Conservation (phyloP, 805 yeast species). For the Candida fluviatilis region DNA sequence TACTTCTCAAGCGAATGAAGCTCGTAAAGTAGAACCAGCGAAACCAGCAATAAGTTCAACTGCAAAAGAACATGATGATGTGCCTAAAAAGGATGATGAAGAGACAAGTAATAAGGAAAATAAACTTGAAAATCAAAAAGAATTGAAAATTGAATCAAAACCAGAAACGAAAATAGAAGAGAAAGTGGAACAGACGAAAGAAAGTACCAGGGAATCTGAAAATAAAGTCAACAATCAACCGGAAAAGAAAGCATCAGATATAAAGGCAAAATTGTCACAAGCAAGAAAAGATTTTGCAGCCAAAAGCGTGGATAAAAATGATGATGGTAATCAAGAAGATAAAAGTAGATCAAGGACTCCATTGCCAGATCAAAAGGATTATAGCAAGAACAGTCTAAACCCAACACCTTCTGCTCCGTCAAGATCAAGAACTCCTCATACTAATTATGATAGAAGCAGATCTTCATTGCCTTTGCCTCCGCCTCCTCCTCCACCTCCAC, state of each 20-base stretch:
- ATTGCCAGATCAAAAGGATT: conserved; percentile 10
- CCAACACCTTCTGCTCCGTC: neutral
- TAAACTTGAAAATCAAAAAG: neutral
- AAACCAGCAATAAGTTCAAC: neutral
- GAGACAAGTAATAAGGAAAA: neutral
- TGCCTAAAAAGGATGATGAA: neutral
- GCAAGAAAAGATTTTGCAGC: conserved; percentile 20
- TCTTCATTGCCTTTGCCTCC: conserved; percentile 5
- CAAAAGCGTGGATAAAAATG: conserved; percentile 1
- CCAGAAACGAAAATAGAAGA: conserved; percentile 1
- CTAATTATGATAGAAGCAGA: conserved; percentile 4
- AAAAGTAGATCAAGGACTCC: conserved; percentile 7
- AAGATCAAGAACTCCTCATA: conserved; percentile 1
- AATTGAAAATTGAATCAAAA: neutral
- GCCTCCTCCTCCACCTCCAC: conserved; percentile 12
- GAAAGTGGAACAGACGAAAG: conserved; percentile 6
- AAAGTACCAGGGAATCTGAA: conserved; percentile 2
- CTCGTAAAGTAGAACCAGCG: too few relatives aligned
- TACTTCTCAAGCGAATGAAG: neutral
- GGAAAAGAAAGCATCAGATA: conserved; percentile 6
- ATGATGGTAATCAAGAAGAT: neutral
- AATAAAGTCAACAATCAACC: conserved; percentile 2
- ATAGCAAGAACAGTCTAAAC: neutral
- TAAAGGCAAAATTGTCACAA: conserved; percentile 18
- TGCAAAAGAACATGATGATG: neutral